Base-by-base conservation (phyloP, 768 basidiomycete genomes). In the Psilocybe sp. region DNA sequence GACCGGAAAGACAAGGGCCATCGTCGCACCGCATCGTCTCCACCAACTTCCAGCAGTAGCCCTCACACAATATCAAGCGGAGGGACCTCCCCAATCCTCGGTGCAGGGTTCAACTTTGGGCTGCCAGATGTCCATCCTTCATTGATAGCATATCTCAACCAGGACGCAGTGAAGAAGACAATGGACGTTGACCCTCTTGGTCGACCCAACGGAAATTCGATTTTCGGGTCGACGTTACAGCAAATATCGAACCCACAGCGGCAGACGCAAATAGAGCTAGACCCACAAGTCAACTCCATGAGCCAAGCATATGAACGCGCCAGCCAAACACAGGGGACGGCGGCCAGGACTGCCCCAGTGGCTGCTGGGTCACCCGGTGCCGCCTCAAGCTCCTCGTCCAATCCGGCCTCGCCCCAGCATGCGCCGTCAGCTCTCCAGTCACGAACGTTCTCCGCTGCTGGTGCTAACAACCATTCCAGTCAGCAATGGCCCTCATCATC, bases 61-160 rank as follows among this genome's bases (percentile, higher is more conserved):
- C 52, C 54, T 20, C 44, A 50, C 2, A 49, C 37, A 1, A 44
- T 45, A 40, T 3, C 23, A 28, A 28, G 23, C 7, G 23, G 23
- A 28, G 23, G 23, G 23, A 28, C 23, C 4, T 28, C 23, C 7
- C 23, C 23, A 28, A 28, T 28, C 23, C 23, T 28, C 23, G 23
- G 23, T 28, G 23, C 23, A 19, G 56, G 53, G 5, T 31, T 50
- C 8, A 50, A 50, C 0, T 40, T 55, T 12, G 53, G 53, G 12
- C 49, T 65, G 42, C 63, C 64, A 0, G 63, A 65, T 33, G 65
- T 66, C 14, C 64, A 66, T 45, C 65, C 64, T 34, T 63, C 64
- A n/a, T 54, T 70, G 34, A 61, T 70, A 23, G 65, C 62, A 33
- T 68, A 71, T 46, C 51, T 72, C 32, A 66, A 64, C 40, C 63